Conservation (phyloP, 257 asterid species). For the Solanum habrochaites region DNA sequence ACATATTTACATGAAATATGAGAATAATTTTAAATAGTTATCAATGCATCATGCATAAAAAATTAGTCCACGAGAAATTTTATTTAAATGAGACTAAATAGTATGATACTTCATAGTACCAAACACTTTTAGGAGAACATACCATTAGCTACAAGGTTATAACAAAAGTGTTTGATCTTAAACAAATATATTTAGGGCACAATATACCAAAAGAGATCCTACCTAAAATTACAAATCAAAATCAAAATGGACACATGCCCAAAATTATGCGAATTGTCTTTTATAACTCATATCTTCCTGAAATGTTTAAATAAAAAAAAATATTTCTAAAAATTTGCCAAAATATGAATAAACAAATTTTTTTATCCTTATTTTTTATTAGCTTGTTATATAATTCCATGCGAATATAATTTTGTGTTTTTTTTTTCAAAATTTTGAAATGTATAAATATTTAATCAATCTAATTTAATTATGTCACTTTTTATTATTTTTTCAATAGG, state of each 20-base stretch:
- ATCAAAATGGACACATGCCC: not conserved
- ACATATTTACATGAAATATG: too few relatives aligned
- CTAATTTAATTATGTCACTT: not conserved
- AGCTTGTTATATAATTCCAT: not conserved
- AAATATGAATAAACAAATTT: too few relatives aligned
- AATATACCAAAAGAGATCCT: too few relatives aligned
- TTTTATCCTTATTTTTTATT: too few relatives aligned
- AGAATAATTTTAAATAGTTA: not conserved
- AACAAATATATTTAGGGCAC: too few relatives aligned
- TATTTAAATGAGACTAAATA: too few relatives aligned
- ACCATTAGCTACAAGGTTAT: not conserved
- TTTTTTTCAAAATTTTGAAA: too few relatives aligned
- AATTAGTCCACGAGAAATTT: too few relatives aligned
- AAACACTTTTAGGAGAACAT: not conserved
- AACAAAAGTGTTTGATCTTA: not conserved
- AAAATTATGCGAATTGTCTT: too few relatives aligned
- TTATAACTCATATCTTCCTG: too few relatives aligned
- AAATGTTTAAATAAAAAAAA: not conserved
- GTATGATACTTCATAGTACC: not conserved
- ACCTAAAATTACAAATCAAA: not conserved
- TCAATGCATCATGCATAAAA: not conserved
- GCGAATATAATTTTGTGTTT: not conserved
- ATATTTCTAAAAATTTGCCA: not conserved
- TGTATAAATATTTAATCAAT: not conserved
- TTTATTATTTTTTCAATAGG: not conserved